phyloP scores from a whole-genome alignment of 1,284 basidiomycete genomes.

The Hemileia vastatrix region DNA sequence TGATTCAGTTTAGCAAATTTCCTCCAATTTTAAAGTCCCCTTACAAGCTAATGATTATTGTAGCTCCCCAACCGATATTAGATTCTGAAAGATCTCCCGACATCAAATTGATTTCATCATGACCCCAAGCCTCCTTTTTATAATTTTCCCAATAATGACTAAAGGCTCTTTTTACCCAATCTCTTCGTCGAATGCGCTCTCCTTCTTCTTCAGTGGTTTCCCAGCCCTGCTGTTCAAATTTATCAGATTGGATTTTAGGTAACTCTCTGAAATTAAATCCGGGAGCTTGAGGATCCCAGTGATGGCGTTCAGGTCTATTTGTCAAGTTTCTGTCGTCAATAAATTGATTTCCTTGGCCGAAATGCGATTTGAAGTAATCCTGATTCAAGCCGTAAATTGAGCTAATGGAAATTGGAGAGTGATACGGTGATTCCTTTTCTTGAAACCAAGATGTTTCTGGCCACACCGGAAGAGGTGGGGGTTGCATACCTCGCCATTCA shows the following conservation, averaged over 20 bases:
- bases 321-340: too few relatives aligned
- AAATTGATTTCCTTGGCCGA: not conserved
- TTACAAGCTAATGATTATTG: slow-evolving; percentile 16
- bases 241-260: slow-evolving; percentile 9
- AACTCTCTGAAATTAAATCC: slow-evolving; percentile 3
- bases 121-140: slow-evolving; percentile 22
- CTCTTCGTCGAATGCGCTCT: slow-evolving; percentile 1
- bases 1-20: not conserved
- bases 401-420: too few relatives aligned
- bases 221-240: slow-evolving; percentile 8
- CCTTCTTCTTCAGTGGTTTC: not conserved
- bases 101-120: slow-evolving; percentile 14
- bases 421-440: too few relatives aligned
- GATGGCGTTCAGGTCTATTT: not conserved
- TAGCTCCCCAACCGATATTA: slow-evolving; percentile 18
- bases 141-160: slow-evolving; percentile 23
- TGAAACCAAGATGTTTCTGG: slow-evolving; percentile 9
- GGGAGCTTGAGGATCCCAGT: slow-evolving; percentile 3
- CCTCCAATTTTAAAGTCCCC: not conserved
- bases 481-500: slow-evolving; percentile 9
- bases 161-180: slow-evolving; percentile 21
- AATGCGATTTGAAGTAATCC: not conserved
- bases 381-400: too few relatives aligned
- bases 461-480: slow-evolving; percentile 11
- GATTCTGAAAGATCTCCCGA: slow-evolving; percentile 5